Evolutionary conservation across 2,329 filamentous ascomycete genomes (phyloP), one percentile per base, ranked within the genome.

Genomic region (Cladosporium halotolerans): DNA sequence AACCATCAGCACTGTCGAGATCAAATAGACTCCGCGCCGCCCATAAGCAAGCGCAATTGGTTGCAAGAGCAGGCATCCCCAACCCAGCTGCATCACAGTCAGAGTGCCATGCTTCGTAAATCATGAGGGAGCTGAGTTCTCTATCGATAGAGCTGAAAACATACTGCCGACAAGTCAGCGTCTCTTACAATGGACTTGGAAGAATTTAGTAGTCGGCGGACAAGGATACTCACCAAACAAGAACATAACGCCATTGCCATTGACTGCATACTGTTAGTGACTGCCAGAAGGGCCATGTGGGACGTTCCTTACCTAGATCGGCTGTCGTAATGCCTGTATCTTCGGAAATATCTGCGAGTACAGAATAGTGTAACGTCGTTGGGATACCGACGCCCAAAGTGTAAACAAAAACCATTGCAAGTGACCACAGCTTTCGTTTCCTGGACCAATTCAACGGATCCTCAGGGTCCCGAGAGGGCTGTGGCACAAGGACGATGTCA

Each of bases 21-120:
- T 59, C 2, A 79, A 61, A 51, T 78, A 79, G 1, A 75, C 71
- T 1, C 70, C 68, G 3, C 77, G 69, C 51, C 77, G 73, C 11
- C 78, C 78, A 55, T 76, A 79, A 42, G 74, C 73, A 10, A 79
- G 62, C 0, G 78, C 78, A 23, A 80, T 61, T 2, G 78, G 76
- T 57, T 80, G 77, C 72, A 74, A 78, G 38, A 80, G 65, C 1
- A 80, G 62, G 57, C 73, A 72, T 0, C 74, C 76, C 76, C 75
- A 63, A 14, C 61, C 60, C 2, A 71, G 69, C 19, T 23, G 19
- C 6, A 3, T 23, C 19, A 23, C 6, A 6, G 19, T 23, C 6
- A 23, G 19, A 23, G 3, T 23, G 19, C 3, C 19, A 6, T 23
- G 19, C 19, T 23, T 6, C 19, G 6, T 3, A 23, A 23, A 3